These are phyloP conservation scores for Ogataea minuta DNA, from an alignment of 805 yeast species.

Conservation along the genomic window DNA sequence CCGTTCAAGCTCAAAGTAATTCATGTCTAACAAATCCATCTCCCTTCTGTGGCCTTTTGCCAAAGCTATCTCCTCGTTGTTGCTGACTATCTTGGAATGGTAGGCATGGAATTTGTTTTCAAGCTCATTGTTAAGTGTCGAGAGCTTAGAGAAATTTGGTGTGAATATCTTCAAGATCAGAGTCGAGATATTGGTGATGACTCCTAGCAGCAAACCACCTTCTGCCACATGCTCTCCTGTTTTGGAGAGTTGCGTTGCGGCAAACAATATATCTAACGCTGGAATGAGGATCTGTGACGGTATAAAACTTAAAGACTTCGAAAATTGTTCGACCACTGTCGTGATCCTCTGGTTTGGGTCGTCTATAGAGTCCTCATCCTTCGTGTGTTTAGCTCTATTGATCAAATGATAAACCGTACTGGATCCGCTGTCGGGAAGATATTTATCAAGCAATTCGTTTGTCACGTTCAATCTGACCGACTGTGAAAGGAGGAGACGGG, in stretches of 20 bases:
- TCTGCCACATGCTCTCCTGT: conserved; percentile 71
- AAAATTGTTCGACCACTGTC: conserved; percentile 71
- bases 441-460: conserved; percentile 59
- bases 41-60: conserved; percentile 81
- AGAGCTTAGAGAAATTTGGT: conserved; percentile 84
- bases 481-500: conserved; percentile 56
- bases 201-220: conserved; percentile 73
- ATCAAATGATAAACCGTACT: conserved; percentile 74
- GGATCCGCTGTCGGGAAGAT: conserved; percentile 65
- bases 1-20: conserved; percentile 77
- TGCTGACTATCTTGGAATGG: conserved; percentile 77
- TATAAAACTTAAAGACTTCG: conserved; percentile 66
- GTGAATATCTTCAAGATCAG: conserved; percentile 69
- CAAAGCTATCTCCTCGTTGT: conserved; percentile 84
- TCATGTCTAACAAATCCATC: conserved; percentile 68
- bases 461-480: conserved; percentile 65
- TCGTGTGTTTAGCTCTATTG: conserved; percentile 35
- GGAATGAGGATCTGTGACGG: conserved; percentile 87
- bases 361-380: conserved; percentile 37
- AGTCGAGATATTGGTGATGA: conserved; percentile 80
- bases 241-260: conserved; percentile 72
- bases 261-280: conserved; percentile 69
- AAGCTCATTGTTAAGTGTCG: conserved; percentile 69
- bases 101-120: conserved; percentile 83
- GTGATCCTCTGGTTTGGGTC: conserved; percentile 86